These are phyloP conservation scores for Porodaedalea pini DNA, from an alignment of 1,284 basidiomycete genomes.

Conservation along the genomic window DNA sequence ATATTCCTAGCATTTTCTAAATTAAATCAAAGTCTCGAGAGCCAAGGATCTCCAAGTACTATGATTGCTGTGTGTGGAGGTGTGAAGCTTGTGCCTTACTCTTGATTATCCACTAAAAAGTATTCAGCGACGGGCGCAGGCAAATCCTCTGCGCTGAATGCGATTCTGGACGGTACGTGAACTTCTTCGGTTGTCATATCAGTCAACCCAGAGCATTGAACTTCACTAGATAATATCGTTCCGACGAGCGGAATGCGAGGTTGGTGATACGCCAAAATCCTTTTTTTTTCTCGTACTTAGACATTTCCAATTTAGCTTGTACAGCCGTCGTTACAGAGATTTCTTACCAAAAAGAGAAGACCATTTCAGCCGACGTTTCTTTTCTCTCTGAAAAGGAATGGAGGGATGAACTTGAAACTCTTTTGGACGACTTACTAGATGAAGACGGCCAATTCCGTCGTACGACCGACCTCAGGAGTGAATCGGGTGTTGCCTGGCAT, in stretches of 20 bases:
- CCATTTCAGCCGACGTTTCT: slow-evolving; percentile 55
- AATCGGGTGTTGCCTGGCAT: slow-evolving; percentile 57
- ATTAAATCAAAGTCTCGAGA: slow-evolving; percentile 37
- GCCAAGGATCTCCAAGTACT: slow-evolving; percentile 49
- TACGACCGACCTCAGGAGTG: slow-evolving; percentile 50
- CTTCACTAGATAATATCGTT: slow-evolving; percentile 50
- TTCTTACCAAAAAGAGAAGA: slow-evolving; percentile 48
- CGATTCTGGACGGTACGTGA: slow-evolving; percentile 50
- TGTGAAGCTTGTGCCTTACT: slow-evolving; percentile 22
- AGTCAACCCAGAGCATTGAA: slow-evolving; percentile 17
- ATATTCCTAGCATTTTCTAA: neutral
- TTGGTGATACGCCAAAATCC: slow-evolving; percentile 26
- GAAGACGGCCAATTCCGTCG: slow-evolving; percentile 54
- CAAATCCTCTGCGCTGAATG: slow-evolving; percentile 58
- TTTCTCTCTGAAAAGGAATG: slow-evolving; percentile 56
- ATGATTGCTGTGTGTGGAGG: slow-evolving; percentile 61
- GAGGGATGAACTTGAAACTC: slow-evolving; percentile 50
- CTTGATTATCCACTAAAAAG: neutral
- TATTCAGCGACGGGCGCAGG: slow-evolving; percentile 52
- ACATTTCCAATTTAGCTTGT: slow-evolving; percentile 52
- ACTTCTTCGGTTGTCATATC: neutral
- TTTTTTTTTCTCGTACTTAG: neutral
- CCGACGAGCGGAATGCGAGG: slow-evolving; percentile 63
- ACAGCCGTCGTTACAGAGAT: slow-evolving; percentile 66
- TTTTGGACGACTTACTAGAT: slow-evolving; percentile 54